Evolutionary conservation across 2,329 filamentous ascomycete genomes (phyloP).

Genomic region (Chaetomiaceae sp.): DNA sequence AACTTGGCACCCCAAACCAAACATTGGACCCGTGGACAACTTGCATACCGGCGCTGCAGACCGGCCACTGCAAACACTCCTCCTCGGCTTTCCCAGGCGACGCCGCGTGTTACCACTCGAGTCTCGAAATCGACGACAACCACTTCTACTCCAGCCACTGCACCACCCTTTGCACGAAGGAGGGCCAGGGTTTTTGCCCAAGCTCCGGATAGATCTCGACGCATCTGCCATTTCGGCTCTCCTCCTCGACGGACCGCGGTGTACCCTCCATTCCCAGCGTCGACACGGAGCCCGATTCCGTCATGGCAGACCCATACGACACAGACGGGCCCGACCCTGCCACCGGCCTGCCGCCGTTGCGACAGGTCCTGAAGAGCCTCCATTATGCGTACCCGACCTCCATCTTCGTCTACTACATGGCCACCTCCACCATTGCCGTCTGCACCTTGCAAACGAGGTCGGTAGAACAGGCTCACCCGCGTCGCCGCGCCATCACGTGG

Average conservation of each 20-base stretch:
- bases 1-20: neutral
- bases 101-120: neutral
- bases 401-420: conserved; percentile 54
- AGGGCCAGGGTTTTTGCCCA: neutral
- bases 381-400: conserved; percentile 57
- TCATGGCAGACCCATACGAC: conserved; percentile 22
- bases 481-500: conserved; percentile 41
- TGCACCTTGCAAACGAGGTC: conserved; percentile 50
- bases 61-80: neutral
- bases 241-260: neutral
- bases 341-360: conserved; percentile 20
- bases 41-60: neutral
- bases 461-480: conserved; percentile 35
- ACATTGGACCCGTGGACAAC: too few species aligned
- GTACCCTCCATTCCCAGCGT: neutral
- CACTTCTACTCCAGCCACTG: neutral
- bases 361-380: conserved; percentile 40
- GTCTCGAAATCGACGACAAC: neutral
- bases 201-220: neutral
- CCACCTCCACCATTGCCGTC: conserved; percentile 46
- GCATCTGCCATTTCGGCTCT: neutral
- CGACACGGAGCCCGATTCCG: neutral
- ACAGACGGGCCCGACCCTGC: conserved; percentile 8
- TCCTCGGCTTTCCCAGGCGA: neutral
- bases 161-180: neutral